These are phyloP conservation scores for Arbutus unedo DNA, from an alignment of 148 eudicot species.

Conservation along the genomic window DNA sequence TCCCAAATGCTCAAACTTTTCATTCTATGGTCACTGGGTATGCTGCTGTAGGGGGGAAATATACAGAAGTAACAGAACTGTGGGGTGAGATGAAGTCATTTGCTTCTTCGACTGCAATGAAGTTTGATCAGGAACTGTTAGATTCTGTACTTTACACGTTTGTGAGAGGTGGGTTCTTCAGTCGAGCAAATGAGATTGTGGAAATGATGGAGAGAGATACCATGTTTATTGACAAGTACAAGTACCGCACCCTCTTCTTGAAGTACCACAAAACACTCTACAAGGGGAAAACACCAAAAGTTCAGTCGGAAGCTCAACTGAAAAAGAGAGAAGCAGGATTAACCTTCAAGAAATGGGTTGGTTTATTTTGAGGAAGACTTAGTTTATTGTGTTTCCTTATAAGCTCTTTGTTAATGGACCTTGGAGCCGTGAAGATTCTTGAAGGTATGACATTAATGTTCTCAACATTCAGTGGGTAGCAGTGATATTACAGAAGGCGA, in stretches of 20 bases:
- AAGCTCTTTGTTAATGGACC: neutral
- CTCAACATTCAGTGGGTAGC: neutral
- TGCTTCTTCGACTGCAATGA: conserved; percentile 56
- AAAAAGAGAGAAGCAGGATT: conserved; percentile 78
- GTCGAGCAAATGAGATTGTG: conserved; percentile 82
- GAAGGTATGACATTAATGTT: neutral
- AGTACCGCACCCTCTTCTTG: conserved; percentile 72
- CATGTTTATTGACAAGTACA: conserved; percentile 87
- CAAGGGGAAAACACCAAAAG: conserved; percentile 79
- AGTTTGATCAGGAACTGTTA: conserved; percentile 83
- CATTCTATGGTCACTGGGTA: conserved; percentile 93
- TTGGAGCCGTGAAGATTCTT: neutral
- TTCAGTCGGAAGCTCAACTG: conserved; percentile 62
- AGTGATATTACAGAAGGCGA: neutral
- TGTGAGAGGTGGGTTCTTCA: conserved; percentile 89
- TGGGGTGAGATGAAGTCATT: conserved; percentile 95
- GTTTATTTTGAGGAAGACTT: conserved; percentile 45
- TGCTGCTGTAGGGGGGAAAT: conserved; percentile 91
- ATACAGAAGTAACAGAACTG: conserved; percentile 80
- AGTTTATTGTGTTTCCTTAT: neutral
- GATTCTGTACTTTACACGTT: conserved; percentile 92
- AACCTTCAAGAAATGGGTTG: conserved; percentile 80
- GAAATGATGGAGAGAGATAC: conserved; percentile 83
- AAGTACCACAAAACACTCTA: conserved; percentile 77
- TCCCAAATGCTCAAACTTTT: conserved; percentile 91